Evolutionary conservation across 2,329 filamentous ascomycete species (phyloP).

Genomic region (Ophiosphaerella korrae): DNA sequence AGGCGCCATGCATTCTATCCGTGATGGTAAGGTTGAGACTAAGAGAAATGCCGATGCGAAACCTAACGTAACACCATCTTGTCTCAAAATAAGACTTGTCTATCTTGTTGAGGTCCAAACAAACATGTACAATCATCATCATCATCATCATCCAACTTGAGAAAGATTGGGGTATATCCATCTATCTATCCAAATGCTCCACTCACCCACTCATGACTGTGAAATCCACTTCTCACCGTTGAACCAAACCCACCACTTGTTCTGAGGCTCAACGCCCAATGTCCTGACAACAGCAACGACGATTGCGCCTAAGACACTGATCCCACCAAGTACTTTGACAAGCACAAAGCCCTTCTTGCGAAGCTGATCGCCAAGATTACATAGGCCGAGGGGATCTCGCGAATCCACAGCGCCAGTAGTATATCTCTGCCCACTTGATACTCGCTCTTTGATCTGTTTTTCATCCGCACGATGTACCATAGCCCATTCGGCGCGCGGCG

Average conservation of each 20-base stretch:
- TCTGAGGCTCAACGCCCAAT: constrained; percentile 38
- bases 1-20: too few species aligned
- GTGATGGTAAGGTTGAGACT: too few species aligned
- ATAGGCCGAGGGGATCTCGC: constrained; percentile 5
- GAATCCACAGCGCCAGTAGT: not conserved
- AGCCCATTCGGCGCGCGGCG: constrained; percentile 41
- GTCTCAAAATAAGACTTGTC: too few species aligned
- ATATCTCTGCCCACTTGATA: constrained; percentile 22
- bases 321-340: constrained; percentile 74
- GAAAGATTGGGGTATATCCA: too few species aligned
- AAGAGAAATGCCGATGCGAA: too few species aligned
- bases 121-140: too few species aligned
- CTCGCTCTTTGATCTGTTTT: constrained; percentile 29
- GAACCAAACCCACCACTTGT: constrained; percentile 35
- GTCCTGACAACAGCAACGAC: constrained; percentile 56
- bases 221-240: constrained; percentile 11
- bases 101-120: too few species aligned
- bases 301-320: constrained; percentile 75
- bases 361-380: constrained; percentile 65
- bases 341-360: constrained; percentile 69
- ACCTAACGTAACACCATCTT: too few species aligned
- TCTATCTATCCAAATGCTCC: not conserved
- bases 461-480: constrained; percentile 33
- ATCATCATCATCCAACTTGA: too few species aligned
- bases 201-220: not conserved